Evolutionary conservation across 352 stramenopile species (phyloP).

Genomic region (Pythium angustatum): DNA sequence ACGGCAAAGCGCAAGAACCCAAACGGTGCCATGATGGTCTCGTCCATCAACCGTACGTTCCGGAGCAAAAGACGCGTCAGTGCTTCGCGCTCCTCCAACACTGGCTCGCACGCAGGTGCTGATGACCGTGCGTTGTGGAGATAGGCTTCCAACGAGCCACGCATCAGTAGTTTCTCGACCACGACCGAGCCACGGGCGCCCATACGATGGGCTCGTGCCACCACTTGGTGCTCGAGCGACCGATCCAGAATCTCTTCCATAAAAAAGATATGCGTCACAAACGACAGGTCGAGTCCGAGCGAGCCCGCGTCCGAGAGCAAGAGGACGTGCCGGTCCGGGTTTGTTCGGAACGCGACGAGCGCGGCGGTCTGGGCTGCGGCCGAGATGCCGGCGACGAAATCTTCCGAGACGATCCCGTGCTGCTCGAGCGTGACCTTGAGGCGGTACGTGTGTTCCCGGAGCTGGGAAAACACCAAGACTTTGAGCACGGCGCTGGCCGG

Average conservation of each 20-base stretch:
- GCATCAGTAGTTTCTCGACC: conserved; percentile 93
- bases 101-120: no score
- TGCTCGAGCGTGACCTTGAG: conserved; percentile 72
- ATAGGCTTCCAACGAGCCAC: conserved; percentile 84
- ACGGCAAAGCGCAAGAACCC: conserved; percentile 2
- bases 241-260: conserved; percentile 97
- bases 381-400: conserved; percentile 62
- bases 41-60: background rate
- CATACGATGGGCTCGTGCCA: conserved; percentile 96
- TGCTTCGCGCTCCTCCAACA: no score
- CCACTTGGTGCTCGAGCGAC: conserved; percentile 93
- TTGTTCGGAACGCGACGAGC: conserved; percentile 54
- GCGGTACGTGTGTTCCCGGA: conserved; percentile 78
- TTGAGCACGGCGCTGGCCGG: conserved; percentile 39
- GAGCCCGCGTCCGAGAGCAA: conserved; percentile 94
- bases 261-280: conserved; percentile 98
- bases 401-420: conserved; percentile 54
- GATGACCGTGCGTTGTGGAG: no score
- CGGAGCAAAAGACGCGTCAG: background rate
- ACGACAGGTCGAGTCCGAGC: conserved; percentile 96
- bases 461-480: conserved; percentile 84
- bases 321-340: conserved; percentile 89
- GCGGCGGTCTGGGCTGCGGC: conserved; percentile 50
- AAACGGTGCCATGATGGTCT: background rate
- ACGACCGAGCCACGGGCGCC: conserved; percentile 89